Evolutionary conservation across 164 flowering plant species (phyloP).

Genomic region (Stephania japonica): DNA sequence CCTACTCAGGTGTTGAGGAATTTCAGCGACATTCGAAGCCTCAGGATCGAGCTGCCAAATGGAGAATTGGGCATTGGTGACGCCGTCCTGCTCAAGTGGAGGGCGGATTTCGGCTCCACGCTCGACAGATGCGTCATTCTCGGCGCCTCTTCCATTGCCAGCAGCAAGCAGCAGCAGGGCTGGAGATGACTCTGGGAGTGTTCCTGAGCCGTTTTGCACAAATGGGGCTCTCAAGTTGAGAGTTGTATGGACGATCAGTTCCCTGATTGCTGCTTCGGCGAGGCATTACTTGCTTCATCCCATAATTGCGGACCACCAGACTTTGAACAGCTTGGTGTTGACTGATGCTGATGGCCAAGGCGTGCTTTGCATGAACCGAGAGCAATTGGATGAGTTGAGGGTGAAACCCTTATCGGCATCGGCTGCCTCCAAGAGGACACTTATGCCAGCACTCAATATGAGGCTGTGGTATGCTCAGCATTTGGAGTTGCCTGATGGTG

Average conservation of each 20-base stretch:
- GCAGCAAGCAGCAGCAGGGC: background rate
- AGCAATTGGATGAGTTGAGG: conserved; percentile 9
- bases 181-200: conserved; percentile 3
- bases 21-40: conserved; percentile 3
- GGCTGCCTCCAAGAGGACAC: conserved; percentile 3
- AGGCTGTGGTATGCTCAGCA: conserved; percentile 9
- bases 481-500: conserved; percentile 8
- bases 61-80: conserved; percentile 10
- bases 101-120: conserved; percentile 11
- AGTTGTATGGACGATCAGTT: conserved; percentile 12
- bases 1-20: conserved; percentile 13
- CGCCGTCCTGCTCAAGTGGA: conserved; percentile 5
- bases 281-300: conserved; percentile 12
- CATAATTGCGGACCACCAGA: conserved; percentile 8
- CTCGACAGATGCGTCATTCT: conserved; percentile 8
- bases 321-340: conserved; percentile 6
- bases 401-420: conserved; percentile 4
- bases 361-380: conserved; percentile 8
- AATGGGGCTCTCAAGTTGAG: conserved; percentile 10
- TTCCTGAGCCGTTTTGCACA: conserved; percentile 11
- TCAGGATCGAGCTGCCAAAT: conserved; percentile 7
- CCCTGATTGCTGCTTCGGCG: conserved; percentile 11
- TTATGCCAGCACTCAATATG: conserved; percentile 9
- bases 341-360: conserved; percentile 13
- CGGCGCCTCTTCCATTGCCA: background rate